Evolutionary conservation across 139 green algal species (phyloP), one percentile per base, ranked within the genome.

Genomic region (Tetraselmis chui): DNA sequence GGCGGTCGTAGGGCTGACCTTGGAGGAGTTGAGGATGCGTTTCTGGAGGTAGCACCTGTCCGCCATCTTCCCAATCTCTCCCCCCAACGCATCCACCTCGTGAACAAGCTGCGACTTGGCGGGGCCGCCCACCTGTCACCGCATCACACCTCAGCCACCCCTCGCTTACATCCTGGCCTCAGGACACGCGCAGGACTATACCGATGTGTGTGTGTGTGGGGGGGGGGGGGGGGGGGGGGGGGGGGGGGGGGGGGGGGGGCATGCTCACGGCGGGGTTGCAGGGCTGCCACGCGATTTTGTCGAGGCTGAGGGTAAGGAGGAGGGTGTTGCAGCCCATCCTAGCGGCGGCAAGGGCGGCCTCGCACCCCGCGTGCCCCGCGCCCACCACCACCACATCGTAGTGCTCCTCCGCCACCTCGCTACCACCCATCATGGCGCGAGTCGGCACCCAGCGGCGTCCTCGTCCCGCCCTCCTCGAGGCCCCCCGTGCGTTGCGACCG

Each of bases 311-410:
- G 0, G 95, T 99, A 23, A 99, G 88, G 77, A 99, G 89, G 77
- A 99, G 89, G 5, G 96, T 99, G 1, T 90, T 89, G 77, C 87
- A 89, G 74, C 95, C 96, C 77, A 95, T 82, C 1, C 95, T 90
- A 0, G 95, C 93, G 1, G 96, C 87, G 2, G 96, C 96, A 22
- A 98, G 91, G 22, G 96, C 96, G 24, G 96, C 96, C 86, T 99
- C 96, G 82, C 95, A 98, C 23, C 96, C 96, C 2, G 96, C 96
- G 84, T 99, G 96, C 5, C 96, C 96, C 0, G 88, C 96, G 23
- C 96, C 96, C 24, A 99, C 95, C 26, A 99, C 95, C 30, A 99
- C 92, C 24, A 99, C 96, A 82, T 98, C 96, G 84, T 97, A 98
- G 31, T 91, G 83, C 81, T 98, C 92, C 30, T 95, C 93, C n/a